Base-by-base conservation (phyloP, 495 filamentous ascomycete species). In the Lasiosphaeriaceae sp. region DNA sequence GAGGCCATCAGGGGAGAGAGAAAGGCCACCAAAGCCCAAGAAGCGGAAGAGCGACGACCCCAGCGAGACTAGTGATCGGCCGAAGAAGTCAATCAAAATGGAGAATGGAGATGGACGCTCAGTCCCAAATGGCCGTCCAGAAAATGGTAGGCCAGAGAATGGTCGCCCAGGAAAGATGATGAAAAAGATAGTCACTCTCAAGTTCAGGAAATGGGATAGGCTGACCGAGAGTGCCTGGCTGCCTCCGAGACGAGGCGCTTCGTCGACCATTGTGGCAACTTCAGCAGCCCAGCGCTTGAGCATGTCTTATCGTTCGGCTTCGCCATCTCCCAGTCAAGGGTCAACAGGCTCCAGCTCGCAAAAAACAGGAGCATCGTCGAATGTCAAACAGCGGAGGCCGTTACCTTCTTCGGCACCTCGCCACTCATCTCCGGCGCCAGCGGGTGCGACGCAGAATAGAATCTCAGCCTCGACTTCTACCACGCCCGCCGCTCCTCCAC, bases 11-110 rank as follows among this genome's bases (percentile, higher is more conserved):
- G 50, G 31, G 8, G 22, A 54, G 6, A 31, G 29, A 22, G 55
- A 66, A 2, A 71, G 66, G 57, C 59, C 54, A 20, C 52, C 60
- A 3, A 72, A 71, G 55, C 46, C 43, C 8, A 69, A 66, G 54
- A 72, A 72, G 59, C 64, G 70, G 45, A 71, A 71, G 57, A 69
- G 64, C 46, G 66, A 72, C 20, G 68, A 72, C 11, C 3, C 26
- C 4, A 35, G 20, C 3, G 62, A 60, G 21, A 67, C 57, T 14
- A 54, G 56, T 9, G 63, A 67, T n/a, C 66, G 70, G 21, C 69
- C 71, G 2, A 73, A 68, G 45, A 78, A 78, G 55, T 34, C 71
- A 2, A 59, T 68, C n/a, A 73, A 69, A 35, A 68, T 68, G 1
- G 55, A 72, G 8, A 68, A 6, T n/a, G 53, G 54, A 11, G 16